phyloP scores from a whole-genome alignment of 371 early-diverging fungal genomes.

The Mucor lusitanicus region DNA sequence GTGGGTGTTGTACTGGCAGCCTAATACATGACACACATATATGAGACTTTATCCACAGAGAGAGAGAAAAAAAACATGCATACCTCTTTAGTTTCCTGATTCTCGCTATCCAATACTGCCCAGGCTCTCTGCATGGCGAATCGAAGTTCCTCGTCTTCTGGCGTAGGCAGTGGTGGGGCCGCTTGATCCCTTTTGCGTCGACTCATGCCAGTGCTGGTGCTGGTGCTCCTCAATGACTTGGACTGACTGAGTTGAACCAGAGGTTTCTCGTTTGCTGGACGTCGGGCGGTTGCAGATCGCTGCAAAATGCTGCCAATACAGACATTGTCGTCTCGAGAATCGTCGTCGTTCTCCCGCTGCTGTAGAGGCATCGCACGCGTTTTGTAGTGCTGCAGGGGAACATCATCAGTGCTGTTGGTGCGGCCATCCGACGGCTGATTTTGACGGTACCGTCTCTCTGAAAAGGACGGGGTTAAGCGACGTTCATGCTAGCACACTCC shows the following conservation, averaged over 20 bases:
- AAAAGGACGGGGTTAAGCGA: not conserved
- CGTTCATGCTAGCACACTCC: no score
- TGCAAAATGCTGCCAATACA: constrained; percentile 30
- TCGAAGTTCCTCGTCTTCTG: constrained; percentile 34
- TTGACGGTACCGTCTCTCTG: constrained; percentile 10
- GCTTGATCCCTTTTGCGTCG: constrained; percentile 4
- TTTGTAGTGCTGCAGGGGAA: constrained; percentile 23
- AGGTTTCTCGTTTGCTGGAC: constrained; percentile 10
- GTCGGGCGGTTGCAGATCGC: constrained; percentile 17
- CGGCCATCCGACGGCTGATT: not conserved
- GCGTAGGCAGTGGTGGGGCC: constrained; percentile 10
- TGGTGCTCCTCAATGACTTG: constrained; percentile 12
- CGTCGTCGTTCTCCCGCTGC: constrained; percentile 8
- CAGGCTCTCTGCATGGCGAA: constrained; percentile 37
- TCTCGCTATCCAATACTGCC: constrained; percentile 21
- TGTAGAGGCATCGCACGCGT: constrained; percentile 13
- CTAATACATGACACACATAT: not conserved
- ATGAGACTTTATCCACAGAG: no score
- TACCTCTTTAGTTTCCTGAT: constrained; percentile 1
- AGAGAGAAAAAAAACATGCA: no score
- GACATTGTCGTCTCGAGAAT: constrained; percentile 35
- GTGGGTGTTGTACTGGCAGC: not conserved
- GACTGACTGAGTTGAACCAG: constrained; percentile 14
- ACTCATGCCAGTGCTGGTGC: not conserved
- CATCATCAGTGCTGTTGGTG: constrained; percentile 13